A percentile compares a stretch with the other conserved stretches of the same genome.
These are phyloP conservation scores for Boletus insuetus DNA, from an alignment of 768 basidiomycete genomes.

Conservation along the genomic window DNA sequence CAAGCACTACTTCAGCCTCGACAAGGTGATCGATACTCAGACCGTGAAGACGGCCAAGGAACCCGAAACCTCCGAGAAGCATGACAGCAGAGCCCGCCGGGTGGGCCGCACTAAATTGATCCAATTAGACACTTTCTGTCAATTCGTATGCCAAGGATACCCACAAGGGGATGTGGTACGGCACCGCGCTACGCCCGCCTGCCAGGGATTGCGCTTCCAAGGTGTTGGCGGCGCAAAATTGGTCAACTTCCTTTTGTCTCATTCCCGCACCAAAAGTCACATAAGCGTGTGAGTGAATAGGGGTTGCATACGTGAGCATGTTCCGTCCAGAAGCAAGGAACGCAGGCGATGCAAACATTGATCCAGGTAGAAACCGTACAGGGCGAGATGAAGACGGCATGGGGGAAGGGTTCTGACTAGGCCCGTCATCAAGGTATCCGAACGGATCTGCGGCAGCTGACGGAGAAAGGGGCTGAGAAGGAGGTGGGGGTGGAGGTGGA, in stretches of 20 bases:
- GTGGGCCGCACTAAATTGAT: slow-evolving; percentile 60
- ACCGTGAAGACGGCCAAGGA: slow-evolving; percentile 79
- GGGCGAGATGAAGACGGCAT: slow-evolving; percentile 24
- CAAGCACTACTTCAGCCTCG: slow-evolving; percentile 88
- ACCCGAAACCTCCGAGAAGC: slow-evolving; percentile 87
- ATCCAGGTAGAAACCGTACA: slow-evolving; percentile 24
- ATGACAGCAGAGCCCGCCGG: slow-evolving; percentile 78
- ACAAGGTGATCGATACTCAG: slow-evolving; percentile 88
- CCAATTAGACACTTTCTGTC: slow-evolving; percentile 5
- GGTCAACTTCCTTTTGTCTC: slow-evolving; percentile 81
- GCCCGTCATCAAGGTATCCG: slow-evolving; percentile 49
- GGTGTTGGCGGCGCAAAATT: slow-evolving; percentile 65
- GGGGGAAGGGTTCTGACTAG: slow-evolving; percentile 27
- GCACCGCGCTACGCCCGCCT: slow-evolving; percentile 53
- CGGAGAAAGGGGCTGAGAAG: background rate
- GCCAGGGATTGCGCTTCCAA: slow-evolving; percentile 55
- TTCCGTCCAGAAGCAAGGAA: slow-evolving; percentile 37
- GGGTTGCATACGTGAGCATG: slow-evolving; percentile 49
- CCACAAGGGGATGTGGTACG: slow-evolving; percentile 81
- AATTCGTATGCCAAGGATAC: slow-evolving; percentile 25
- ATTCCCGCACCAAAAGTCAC: slow-evolving; percentile 87
- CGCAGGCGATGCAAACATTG: slow-evolving; percentile 34
- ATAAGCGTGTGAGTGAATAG: slow-evolving; percentile 69
- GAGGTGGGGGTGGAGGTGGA: background rate
- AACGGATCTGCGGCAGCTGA: slow-evolving; percentile 49